Conservation (phyloP, 345 rosid genomes). For the Salix caprea region DNA sequence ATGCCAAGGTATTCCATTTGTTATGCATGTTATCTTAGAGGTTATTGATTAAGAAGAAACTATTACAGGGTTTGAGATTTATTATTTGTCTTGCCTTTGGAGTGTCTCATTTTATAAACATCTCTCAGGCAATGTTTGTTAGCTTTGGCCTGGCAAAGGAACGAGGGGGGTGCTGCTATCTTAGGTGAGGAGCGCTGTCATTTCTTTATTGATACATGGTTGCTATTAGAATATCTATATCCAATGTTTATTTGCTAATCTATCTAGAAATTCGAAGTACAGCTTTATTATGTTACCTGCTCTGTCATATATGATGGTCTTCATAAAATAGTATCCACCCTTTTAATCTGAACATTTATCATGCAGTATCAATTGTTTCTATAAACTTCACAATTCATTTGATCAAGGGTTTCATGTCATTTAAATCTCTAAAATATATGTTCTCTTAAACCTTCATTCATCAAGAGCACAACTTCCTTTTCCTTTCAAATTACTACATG, state of each 20-base stretch:
- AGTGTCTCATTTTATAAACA: background rate
- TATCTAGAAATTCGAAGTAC: background rate
- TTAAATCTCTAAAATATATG: background rate
- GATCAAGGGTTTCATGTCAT: background rate
- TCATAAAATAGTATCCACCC: background rate
- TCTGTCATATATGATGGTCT: background rate
- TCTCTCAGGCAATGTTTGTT: slow-evolving; percentile 87
- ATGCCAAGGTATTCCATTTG: slow-evolving; percentile 68
- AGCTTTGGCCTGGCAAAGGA: slow-evolving; percentile 95
- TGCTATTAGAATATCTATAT: background rate
- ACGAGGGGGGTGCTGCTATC: slow-evolving; percentile 82
- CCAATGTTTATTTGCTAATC: background rate
- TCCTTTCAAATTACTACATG: background rate
- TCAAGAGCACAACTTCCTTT: background rate
- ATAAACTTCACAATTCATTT: background rate
- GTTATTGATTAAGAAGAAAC: background rate
- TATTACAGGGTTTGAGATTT: background rate
- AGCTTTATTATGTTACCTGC: background rate
- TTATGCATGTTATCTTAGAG: background rate
- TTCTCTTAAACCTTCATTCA: background rate
- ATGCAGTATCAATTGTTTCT: background rate
- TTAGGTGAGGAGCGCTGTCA: slow-evolving; percentile 47
- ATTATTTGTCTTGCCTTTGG: background rate
- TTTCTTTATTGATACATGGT: background rate
- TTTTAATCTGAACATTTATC: background rate